Percentiles rank a stretch among this genome's conserved stretches.
These are phyloP conservation scores for Diaporthe citriasiana DNA, from an alignment of 2,329 filamentous ascomycete genomes.

Conservation along the genomic window DNA sequence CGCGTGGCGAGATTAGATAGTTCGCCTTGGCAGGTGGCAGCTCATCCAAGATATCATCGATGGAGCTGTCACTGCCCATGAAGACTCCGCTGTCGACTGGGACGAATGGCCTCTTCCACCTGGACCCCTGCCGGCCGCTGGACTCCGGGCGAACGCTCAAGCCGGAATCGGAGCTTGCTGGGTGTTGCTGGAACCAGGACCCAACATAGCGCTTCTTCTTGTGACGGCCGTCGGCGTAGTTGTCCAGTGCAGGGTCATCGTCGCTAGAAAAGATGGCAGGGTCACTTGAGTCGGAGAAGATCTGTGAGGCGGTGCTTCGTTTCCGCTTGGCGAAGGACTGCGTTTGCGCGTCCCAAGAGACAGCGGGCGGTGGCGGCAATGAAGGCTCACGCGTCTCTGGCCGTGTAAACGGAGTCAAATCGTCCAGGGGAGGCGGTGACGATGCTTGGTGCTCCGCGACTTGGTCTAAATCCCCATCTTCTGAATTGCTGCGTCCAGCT, in stretches of 20 bases:
- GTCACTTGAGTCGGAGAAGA: conserved; percentile 75
- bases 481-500: background rate
- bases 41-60: conserved; percentile 62
- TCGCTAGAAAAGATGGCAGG: conserved; percentile 80
- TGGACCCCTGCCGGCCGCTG: conserved; percentile 46
- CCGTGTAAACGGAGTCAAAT: conserved; percentile 51
- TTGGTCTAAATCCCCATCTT: background rate
- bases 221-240: conserved; percentile 69
- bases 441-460: background rate
- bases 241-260: conserved; percentile 76
- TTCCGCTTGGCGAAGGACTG: conserved; percentile 59
- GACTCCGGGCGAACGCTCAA: conserved; percentile 8
- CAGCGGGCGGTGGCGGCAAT: conserved; percentile 56
- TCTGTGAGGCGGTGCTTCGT: conserved; percentile 52
- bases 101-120: conserved; percentile 67
- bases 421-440: background rate
- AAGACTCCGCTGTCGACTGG: conserved; percentile 77
- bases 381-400: conserved; percentile 51
- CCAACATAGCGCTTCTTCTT: conserved; percentile 76
- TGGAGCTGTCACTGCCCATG: conserved; percentile 71
- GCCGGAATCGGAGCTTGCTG: conserved; percentile 48
- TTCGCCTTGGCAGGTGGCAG: conserved; percentile 13
- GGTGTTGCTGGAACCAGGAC: conserved; percentile 76
- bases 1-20: conserved; percentile 6
- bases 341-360: conserved; percentile 56